Evolutionary conservation across 1,139 yeast genomes (phyloP), one percentile per base, ranked within the genome.

Genomic region (Geotrichum fermentans): DNA sequence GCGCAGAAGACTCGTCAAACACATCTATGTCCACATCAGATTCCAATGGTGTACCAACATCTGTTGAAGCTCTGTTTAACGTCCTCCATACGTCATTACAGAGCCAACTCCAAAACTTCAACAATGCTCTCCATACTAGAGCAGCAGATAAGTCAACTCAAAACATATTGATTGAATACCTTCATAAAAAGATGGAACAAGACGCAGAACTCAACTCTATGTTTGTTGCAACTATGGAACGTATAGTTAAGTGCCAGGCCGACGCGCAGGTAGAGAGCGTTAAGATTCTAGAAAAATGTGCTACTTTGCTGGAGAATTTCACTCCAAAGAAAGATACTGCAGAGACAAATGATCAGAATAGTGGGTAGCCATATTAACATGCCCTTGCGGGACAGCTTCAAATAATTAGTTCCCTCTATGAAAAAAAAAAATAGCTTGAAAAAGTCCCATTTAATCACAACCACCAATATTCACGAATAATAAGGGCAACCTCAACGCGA

Each of bases 161-260:
- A 14, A 44, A 45, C 29, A 14, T 45, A 7, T 24, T 45, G 7
- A 34, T 45, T n/a, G 44, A 45, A 13, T 47, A 41, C 16, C 26
- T 47, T 2, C 43, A 47, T 42, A 36, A 37, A 28, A 47, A 41
- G 24, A 37, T 47, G 46, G 45, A 41, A 14, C 45, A 47, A 24
- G 50, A 47, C 24, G 50, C 50, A 3, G 46, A 47, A 35, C 42
- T 47, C 11, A 41, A 41, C 20, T 24, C 39, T 8, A 35, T 36
- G 13, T 22, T 47, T 4, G 41, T 47, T 41, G 50, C 22, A 4
- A 14, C 45, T 2, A 42, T 40, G 2, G 50, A 47, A 21, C 37
- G 45, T 20, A 37, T 47, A 35, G 35, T 36, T 11, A 40, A 35
- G 33, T 17, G 11, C 7, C 50, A 47, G 20, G 45, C 43, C 7